Conservation (phyloP, 1,139 yeast species). For the Eremothecium cymbalariae region DNA sequence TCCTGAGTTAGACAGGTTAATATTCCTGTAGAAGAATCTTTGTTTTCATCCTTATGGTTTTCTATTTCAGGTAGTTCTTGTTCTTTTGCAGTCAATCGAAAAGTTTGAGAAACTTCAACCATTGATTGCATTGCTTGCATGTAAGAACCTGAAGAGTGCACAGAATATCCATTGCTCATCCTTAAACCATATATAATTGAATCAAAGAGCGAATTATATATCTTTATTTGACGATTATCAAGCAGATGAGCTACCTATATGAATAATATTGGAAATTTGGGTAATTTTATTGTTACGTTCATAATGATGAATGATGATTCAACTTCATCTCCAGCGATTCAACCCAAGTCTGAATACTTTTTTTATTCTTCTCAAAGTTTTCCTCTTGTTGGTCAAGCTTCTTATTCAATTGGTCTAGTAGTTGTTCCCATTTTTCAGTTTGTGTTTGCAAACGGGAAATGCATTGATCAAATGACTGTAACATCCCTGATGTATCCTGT, state of each 20-base stretch:
- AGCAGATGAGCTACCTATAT: too few species aligned
- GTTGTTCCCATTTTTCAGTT: constrained; percentile 36
- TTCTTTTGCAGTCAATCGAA: constrained; percentile 28
- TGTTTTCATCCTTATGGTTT: constrained; percentile 21
- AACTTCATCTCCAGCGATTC: constrained; percentile 1
- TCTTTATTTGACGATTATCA: too few species aligned
- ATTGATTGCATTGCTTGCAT: constrained; percentile 71
- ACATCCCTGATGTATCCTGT: constrained; percentile 44
- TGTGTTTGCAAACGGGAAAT: constrained; percentile 36
- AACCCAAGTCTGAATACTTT: constrained; percentile 4
- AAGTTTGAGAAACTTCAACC: constrained; percentile 39
- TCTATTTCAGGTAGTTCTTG: constrained; percentile 27
- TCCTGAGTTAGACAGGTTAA: constrained; percentile 28
- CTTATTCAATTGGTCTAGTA: constrained; percentile 35
- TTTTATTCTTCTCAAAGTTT: constrained; percentile 8
- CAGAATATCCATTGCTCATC: constrained; percentile 39
- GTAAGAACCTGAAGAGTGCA: constrained; percentile 63
- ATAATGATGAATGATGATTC: constrained; percentile 4
- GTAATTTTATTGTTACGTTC: constrained; percentile 2
- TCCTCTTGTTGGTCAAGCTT: constrained; percentile 33
- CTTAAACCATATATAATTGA: too few species aligned
- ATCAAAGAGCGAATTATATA: too few species aligned
- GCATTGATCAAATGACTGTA: constrained; percentile 40
- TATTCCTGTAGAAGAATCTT: constrained; percentile 9
- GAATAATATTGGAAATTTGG: too few species aligned